phyloP scores from a whole-genome alignment of 2,329 filamentous ascomycete species.

The Kalmusia sp. region DNA sequence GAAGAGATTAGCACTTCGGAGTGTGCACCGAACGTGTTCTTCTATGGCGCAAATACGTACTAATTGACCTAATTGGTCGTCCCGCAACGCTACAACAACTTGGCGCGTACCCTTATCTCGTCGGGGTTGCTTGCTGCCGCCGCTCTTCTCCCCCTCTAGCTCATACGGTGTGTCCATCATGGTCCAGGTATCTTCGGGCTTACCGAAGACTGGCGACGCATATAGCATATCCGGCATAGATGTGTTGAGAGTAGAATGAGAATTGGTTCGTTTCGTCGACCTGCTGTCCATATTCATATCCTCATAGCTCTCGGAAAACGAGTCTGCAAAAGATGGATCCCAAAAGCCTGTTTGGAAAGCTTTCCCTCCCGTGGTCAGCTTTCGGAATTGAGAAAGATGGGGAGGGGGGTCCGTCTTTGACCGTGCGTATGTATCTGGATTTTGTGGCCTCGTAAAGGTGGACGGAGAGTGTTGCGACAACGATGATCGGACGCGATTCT shows the following conservation, averaged over 20 bases:
- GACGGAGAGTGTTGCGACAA: slow-evolving; percentile 14
- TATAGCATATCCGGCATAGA: slow-evolving; percentile 27
- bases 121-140: slow-evolving; percentile 11
- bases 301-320: slow-evolving; percentile 19
- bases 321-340: slow-evolving; percentile 20
- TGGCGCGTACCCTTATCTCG: slow-evolving; percentile 21
- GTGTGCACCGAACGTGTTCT: slow-evolving; percentile 8
- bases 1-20: neutral
- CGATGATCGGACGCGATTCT: slow-evolving; percentile 18
- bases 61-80: slow-evolving; percentile 38
- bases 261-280: slow-evolving; percentile 22
- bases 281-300: slow-evolving; percentile 30
- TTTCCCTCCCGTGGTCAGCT: slow-evolving; percentile 12
- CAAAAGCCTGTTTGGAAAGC: slow-evolving; percentile 15
- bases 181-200: slow-evolving; percentile 19
- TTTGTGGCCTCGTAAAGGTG: slow-evolving; percentile 16
- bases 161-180: slow-evolving; percentile 3
- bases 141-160: slow-evolving; percentile 1
- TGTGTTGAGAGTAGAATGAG: slow-evolving; percentile 20
- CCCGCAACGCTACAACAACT: slow-evolving; percentile 29
- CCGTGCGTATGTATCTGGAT: slow-evolving; percentile 23
- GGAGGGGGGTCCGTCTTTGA: slow-evolving; percentile 25
- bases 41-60: slow-evolving; percentile 12
- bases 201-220: slow-evolving; percentile 12
- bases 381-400: slow-evolving; percentile 20